A percentile compares a stretch with the other conserved stretches of the same genome.
phyloP scores from a whole-genome alignment of 306 rosid genomes.

The Cicer arietinum region DNA sequence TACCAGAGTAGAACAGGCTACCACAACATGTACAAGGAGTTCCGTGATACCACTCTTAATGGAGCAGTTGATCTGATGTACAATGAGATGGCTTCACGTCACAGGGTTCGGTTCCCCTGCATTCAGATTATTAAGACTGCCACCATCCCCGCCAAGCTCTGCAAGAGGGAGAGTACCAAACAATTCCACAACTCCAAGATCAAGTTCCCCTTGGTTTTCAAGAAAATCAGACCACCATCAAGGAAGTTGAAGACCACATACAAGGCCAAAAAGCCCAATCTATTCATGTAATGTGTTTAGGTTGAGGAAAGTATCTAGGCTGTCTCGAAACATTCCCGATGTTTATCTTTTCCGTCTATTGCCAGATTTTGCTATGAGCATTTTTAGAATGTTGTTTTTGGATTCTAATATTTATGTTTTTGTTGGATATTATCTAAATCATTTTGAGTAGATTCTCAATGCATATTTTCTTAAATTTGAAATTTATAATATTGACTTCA shows the following conservation, averaged over 20 bases:
- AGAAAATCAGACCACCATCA: slow-evolving; percentile 82
- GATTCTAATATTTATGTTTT: slow-evolving; percentile 20
- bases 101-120: slow-evolving; percentile 86
- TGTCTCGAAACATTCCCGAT: not conserved
- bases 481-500: not conserved
- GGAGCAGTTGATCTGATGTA: slow-evolving; percentile 85
- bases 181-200: slow-evolving; percentile 89
- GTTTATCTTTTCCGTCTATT: slow-evolving; percentile 25
- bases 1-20: slow-evolving; percentile 92
- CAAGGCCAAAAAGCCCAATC: slow-evolving; percentile 88
- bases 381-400: slow-evolving; percentile 34
- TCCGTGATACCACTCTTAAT: slow-evolving; percentile 84
- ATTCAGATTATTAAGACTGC: slow-evolving; percentile 93
- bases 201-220: slow-evolving; percentile 87
- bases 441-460: slow-evolving; percentile 35
- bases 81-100: slow-evolving; percentile 91
- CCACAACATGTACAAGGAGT: slow-evolving; percentile 95
- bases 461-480: not conserved
- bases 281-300: slow-evolving; percentile 71
- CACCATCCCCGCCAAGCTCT: slow-evolving; percentile 77
- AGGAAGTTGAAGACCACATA: slow-evolving; percentile 91
- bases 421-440: slow-evolving; percentile 35
- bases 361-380: slow-evolving; percentile 37
- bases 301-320: not conserved
- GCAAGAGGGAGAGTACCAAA: slow-evolving; percentile 93